A percentile compares a stretch with the other conserved stretches of the same genome.
Evolutionary conservation across 2,329 filamentous ascomycete genomes (phyloP).

Genomic region (Exophiala mesophila): DNA sequence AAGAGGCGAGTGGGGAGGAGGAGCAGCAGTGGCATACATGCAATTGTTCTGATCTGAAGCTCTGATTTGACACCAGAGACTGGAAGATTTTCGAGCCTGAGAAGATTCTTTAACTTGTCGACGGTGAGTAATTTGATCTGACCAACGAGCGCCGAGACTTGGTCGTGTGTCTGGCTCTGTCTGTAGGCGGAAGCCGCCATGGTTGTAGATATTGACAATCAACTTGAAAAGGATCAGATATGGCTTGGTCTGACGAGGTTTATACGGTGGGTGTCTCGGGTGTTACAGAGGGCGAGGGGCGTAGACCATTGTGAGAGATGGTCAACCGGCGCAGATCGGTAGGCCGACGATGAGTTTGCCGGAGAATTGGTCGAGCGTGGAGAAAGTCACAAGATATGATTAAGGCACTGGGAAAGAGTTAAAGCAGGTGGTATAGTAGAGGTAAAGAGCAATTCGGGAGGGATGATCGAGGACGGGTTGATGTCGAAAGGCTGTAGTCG

Average conservation of each 20-base stretch:
- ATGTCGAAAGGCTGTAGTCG: too few species aligned
- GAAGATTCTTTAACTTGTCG: constrained; percentile 69
- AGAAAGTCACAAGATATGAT: too few species aligned
- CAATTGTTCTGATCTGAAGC: constrained; percentile 71
- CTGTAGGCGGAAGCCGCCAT: constrained; percentile 14
- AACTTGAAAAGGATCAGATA: too few species aligned
- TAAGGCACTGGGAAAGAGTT: too few species aligned
- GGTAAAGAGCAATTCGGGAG: too few species aligned
- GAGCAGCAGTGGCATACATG: constrained; percentile 53
- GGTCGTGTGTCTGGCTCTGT: constrained; percentile 16
- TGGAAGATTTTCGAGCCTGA: constrained; percentile 66
- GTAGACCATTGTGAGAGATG: too few species aligned
- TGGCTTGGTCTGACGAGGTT: too few species aligned
- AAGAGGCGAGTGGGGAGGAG: constrained; percentile 2
- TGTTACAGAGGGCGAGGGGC: too few species aligned
- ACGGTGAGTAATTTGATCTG: constrained; percentile 55
- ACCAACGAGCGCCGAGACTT: constrained; percentile 28
- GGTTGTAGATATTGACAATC: too few species aligned
- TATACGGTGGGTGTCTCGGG: too few species aligned
- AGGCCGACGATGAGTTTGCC: background rate
- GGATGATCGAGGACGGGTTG: too few species aligned
- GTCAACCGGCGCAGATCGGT: background rate
- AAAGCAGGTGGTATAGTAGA: too few species aligned
- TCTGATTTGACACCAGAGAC: constrained; percentile 81
- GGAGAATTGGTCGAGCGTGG: background rate